Percentiles rank a stretch among this genome's conserved stretches.
phyloP scores from a whole-genome alignment of 495 filamentous ascomycete genomes.

The Pseudevernia furfuracea region DNA sequence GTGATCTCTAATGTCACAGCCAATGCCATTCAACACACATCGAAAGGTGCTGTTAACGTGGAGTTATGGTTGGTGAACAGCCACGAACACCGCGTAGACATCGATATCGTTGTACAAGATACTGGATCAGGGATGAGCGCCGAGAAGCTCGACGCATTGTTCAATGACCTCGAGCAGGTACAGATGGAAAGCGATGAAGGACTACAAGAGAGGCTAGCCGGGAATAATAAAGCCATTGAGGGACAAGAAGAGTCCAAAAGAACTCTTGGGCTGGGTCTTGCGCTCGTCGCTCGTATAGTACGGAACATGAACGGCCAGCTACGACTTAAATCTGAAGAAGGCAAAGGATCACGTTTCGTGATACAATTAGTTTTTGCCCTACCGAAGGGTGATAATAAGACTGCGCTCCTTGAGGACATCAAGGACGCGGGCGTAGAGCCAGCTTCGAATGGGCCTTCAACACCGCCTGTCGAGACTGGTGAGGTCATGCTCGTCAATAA shows the following conservation, averaged over 20 bases:
- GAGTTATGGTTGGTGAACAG: slow-evolving; percentile 54
- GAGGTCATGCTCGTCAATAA: slow-evolving; percentile 50
- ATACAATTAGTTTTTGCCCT: slow-evolving; percentile 63
- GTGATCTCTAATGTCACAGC: slow-evolving; percentile 74
- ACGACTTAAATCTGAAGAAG: slow-evolving; percentile 77
- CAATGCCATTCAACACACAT: slow-evolving; percentile 81
- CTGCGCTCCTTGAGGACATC: slow-evolving; percentile 8
- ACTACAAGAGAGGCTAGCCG: slow-evolving; percentile 25
- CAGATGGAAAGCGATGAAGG: slow-evolving; percentile 44
- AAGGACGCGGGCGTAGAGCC: slow-evolving; percentile 9
- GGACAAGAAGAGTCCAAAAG: slow-evolving; percentile 29
- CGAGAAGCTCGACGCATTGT: slow-evolving; percentile 65
- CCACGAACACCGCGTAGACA: slow-evolving; percentile 40
- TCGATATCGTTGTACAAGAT: slow-evolving; percentile 72
- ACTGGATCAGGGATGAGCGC: slow-evolving; percentile 73
- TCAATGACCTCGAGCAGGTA: slow-evolving; percentile 83
- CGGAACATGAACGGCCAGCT: slow-evolving; percentile 89
- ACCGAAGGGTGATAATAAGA: slow-evolving; percentile 38
- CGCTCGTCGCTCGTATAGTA: slow-evolving; percentile 75
- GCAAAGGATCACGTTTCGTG: slow-evolving; percentile 76
- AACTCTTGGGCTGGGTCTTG: slow-evolving; percentile 74
- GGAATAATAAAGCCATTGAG: slow-evolving; percentile 18
- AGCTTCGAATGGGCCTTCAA: slow-evolving; percentile 24
- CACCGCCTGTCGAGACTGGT: slow-evolving; percentile 34
- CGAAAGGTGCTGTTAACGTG: slow-evolving; percentile 58